These are phyloP conservation scores for Ustilago nuda DNA, from an alignment of 1,284 basidiomycete genomes.

Conservation along the genomic window DNA sequence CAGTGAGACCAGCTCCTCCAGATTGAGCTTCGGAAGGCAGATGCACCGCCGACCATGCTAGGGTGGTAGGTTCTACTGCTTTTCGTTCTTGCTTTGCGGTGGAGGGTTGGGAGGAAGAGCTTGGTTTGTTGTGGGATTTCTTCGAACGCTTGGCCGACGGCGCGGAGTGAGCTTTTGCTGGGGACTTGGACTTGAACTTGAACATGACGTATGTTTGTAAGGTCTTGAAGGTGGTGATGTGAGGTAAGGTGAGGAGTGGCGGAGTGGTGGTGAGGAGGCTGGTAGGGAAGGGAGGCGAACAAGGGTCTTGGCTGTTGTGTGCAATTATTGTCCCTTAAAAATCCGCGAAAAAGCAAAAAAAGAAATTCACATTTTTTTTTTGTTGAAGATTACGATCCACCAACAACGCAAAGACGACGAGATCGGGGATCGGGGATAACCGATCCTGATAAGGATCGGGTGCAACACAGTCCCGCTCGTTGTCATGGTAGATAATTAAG, in stretches of 20 bases:
- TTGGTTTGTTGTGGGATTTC: constrained; percentile 7
- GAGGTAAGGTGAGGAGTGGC: constrained; percentile 1
- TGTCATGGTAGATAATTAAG: no score
- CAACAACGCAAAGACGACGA: no score
- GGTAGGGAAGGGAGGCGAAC: neutral
- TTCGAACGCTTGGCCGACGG: constrained; percentile 13
- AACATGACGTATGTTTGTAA: constrained; percentile 17
- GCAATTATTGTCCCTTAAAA: neutral
- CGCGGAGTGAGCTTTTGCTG: neutral
- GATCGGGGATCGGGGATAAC: no score
- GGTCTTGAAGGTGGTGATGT: neutral
- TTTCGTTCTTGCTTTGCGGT: constrained; percentile 23
- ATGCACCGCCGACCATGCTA: constrained; percentile 54
- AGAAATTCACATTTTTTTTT: constrained; percentile 11
- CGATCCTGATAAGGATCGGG: no score
- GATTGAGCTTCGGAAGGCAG: constrained; percentile 49
- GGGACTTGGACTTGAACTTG: constrained; percentile 21
- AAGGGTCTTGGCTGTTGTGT: neutral
- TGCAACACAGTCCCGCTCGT: no score
- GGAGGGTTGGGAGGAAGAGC: constrained; percentile 12
- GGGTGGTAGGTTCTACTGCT: constrained; percentile 31
- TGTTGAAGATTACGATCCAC: no score
- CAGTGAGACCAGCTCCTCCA: constrained; percentile 46
- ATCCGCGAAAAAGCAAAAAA: neutral
- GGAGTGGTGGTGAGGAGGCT: constrained; percentile 1